phyloP scores from a whole-genome alignment of 495 filamentous ascomycete species.

The Baudoinia panamericana region DNA sequence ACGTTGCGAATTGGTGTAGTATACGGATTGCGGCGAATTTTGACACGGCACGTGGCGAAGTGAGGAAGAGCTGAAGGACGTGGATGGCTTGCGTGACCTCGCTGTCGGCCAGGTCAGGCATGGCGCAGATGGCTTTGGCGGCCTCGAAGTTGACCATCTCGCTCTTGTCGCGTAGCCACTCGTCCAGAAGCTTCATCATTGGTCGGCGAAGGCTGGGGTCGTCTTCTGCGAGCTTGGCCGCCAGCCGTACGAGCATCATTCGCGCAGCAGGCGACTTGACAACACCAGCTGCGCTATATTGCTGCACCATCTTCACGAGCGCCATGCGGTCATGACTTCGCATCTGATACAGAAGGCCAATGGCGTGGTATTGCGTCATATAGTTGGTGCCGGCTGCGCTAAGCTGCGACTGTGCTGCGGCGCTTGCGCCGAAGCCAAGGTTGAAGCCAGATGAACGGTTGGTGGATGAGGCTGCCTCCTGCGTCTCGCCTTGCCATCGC shows the following conservation, averaged over 20 bases:
- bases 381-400: conserved; percentile 66
- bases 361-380: conserved; percentile 98
- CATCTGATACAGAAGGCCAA: conserved; percentile 97
- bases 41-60: conserved; percentile 88
- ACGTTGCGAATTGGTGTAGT: conserved; percentile 85
- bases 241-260: conserved; percentile 81
- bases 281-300: conserved; percentile 79
- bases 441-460: conserved; percentile 85
- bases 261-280: conserved; percentile 90
- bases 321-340: conserved; percentile 94
- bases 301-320: conserved; percentile 99
- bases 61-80: conserved; percentile 89
- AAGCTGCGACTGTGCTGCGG: conserved; percentile 41
- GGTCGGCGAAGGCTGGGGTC: conserved; percentile 76
- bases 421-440: conserved; percentile 69
- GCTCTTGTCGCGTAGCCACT: conserved; percentile 95
- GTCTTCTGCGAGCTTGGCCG: conserved; percentile 89
- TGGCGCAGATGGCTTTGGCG: conserved; percentile 90
- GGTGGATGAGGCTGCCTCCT: conserved; percentile 81
- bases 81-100: conserved; percentile 90
- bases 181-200: conserved; percentile 90
- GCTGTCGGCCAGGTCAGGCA: conserved; percentile 81
- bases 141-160: conserved; percentile 99
- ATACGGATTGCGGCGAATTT: conserved; percentile 98
- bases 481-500: conserved; percentile 97